Percentiles rank a stretch among this genome's conserved stretches.
Conservation (phyloP, 1,139 yeast genomes). For the Saccharomyces hybrid region DNA sequence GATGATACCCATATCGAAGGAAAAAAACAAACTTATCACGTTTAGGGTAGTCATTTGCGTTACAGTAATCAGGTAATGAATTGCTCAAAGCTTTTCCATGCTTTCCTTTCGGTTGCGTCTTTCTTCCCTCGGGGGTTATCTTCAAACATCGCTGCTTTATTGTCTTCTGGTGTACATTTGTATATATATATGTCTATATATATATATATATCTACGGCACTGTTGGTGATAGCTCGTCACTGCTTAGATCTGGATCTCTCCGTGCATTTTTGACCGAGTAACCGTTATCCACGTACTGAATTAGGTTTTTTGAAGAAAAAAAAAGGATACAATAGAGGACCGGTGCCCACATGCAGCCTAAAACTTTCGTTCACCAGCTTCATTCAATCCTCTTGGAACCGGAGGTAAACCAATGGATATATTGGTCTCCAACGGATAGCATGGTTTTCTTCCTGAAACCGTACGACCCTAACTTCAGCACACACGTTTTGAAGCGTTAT, state of each 20-base stretch:
- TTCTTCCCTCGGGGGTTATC: background rate
- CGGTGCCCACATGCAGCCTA: conserved; percentile 2
- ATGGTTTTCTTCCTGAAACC: conserved; percentile 60
- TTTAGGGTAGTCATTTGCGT: background rate
- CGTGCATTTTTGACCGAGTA: too few relatives aligned
- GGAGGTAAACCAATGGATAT: conserved; percentile 41
- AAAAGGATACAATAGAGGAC: background rate
- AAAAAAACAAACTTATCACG: background rate
- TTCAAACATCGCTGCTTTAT: background rate
- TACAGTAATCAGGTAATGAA: background rate
- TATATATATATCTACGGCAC: background rate
- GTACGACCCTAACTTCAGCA: conserved; percentile 54
- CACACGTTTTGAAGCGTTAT: conserved; percentile 54
- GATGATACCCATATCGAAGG: background rate
- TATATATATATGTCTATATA: background rate
- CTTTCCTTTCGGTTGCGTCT: conserved; percentile 1
- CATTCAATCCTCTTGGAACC: conserved; percentile 24
- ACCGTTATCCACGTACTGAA: too few relatives aligned
- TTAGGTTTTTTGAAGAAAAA: too few relatives aligned
- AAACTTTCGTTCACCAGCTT: conserved; percentile 29
- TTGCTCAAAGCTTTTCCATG: background rate
- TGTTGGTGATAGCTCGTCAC: too few relatives aligned
- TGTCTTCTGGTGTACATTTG: background rate
- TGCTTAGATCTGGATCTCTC: too few relatives aligned
- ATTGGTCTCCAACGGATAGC: conserved; percentile 62